These are phyloP conservation scores for Mesembryanthemum crystallinum DNA, from an alignment of 148 eudicot genomes.

Conservation along the genomic window DNA sequence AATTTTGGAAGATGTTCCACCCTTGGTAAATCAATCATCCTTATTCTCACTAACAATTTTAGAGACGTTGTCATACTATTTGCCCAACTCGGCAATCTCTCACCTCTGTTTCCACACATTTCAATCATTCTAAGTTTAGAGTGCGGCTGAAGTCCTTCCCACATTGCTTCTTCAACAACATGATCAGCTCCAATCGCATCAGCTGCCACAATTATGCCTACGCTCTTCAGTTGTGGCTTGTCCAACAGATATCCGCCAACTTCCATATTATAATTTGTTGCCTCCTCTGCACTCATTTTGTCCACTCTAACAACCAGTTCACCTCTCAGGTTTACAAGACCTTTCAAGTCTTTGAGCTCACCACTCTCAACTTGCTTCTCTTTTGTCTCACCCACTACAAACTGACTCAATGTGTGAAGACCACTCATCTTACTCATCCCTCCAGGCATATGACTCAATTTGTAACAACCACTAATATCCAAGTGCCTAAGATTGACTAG, in stretches of 20 bases:
- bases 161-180: slow-evolving; percentile 3
- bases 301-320: not conserved
- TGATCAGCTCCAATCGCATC: not conserved
- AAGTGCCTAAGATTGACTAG: no score
- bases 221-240: not conserved
- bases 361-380: not conserved
- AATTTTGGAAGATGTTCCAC: not conserved
- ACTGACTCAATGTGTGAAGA: not conserved
- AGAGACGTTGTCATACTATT: not conserved
- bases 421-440: slow-evolving; percentile 15
- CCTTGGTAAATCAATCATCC: not conserved
- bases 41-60: slow-evolving; percentile 1
- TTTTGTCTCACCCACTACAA: slow-evolving; percentile 3
- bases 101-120: not conserved
- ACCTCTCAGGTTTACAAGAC: not conserved
- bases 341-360: slow-evolving; percentile 1
- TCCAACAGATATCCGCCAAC: not conserved
- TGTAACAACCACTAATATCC: not conserved
- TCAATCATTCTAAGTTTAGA: not conserved
- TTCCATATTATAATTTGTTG: not conserved
- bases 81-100: not conserved
- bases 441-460: slow-evolving; percentile 2
- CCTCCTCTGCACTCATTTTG: not conserved
- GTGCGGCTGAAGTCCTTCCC: slow-evolving; percentile 5
- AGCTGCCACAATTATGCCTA: not conserved